These are phyloP conservation scores for Colletotrichum endophyticum DNA, from an alignment of 2,329 filamentous ascomycete genomes.

Conservation along the genomic window DNA sequence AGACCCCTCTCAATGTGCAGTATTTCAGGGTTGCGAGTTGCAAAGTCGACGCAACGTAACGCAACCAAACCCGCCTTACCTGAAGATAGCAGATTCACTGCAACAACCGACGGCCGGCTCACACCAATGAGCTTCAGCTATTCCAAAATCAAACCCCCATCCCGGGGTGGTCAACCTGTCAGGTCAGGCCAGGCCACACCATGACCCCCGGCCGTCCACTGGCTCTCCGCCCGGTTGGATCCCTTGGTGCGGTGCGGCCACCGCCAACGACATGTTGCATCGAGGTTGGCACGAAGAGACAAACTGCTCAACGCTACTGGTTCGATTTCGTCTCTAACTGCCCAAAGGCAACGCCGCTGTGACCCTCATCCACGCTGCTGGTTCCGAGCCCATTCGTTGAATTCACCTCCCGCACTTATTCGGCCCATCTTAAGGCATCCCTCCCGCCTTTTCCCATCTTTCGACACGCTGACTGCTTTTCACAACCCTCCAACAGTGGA, in stretches of 20 bases:
- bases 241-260: slow-evolving; percentile 7
- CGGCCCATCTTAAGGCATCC: slow-evolving; percentile 11
- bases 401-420: background rate
- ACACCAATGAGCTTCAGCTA: background rate
- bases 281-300: background rate
- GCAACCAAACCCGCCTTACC: slow-evolving; percentile 3
- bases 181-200: background rate
- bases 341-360: background rate
- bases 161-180: background rate
- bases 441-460: background rate
- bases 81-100: slow-evolving; percentile 8
- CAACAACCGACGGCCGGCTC: background rate
- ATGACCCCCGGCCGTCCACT: background rate
- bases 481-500: background rate
- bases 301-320: background rate
- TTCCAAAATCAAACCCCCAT: background rate
- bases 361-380: slow-evolving; percentile 10
- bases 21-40: background rate
- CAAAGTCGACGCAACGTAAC: slow-evolving; percentile 13
- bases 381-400: slow-evolving; percentile 12
- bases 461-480: background rate
- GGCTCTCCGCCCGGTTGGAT: slow-evolving; percentile 19
- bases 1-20: background rate
- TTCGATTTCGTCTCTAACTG: background rate
- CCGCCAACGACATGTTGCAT: slow-evolving; percentile 15